Base-by-base conservation (phyloP, 2,329 filamentous ascomycete species). In the Penicillium oxalicum region DNA sequence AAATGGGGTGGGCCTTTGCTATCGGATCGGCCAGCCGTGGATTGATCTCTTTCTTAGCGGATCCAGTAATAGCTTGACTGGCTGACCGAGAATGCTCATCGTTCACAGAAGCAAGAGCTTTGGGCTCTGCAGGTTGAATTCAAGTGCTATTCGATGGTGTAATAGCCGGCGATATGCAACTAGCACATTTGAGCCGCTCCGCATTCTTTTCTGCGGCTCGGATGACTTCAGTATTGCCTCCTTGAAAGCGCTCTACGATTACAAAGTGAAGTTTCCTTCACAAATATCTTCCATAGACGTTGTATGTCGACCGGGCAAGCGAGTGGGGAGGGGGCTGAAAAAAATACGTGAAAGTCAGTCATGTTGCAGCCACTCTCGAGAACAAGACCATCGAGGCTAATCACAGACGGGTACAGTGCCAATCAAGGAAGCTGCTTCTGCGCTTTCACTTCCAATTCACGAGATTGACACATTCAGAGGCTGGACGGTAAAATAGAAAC, bases 161-260 rank as follows among this genome's bases (percentile, higher is more conserved):
- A 18, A 42, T 7, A 50, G 45, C 47, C 58, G 65, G 44, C 59
- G 50, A 29, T 58, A 63, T 32, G 56, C 67, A 2, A 67, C 62
- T 32, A 68, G 62, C 44, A 48, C 62, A 8, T 62, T 64, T 55
- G 68, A 76, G 12, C 87, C 88, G 3, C 75, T 98, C 29, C 79
- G 84, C 32, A 89, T 98, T 46, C 78, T 98, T 4, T 98, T 96
- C 71, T 97, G 91, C 70, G 93, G 93, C 54, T 93, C 91, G 3
- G 93, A 98, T 68, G 77, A 83, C 2, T 95, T 97, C 70, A 96
- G 91, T 72, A 86, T 86, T 61, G 79, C 79, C 45, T 88, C 89
- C 1, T 74, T 98, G 43, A 73, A 73, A 50, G 86, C 87, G 5
- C 72, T 98, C 32, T 68, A 85, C 58, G 62, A 71, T 4, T 85